phyloP scores from a whole-genome alignment of 164 flowering plant genomes.

The Liquidambar formosana region DNA sequence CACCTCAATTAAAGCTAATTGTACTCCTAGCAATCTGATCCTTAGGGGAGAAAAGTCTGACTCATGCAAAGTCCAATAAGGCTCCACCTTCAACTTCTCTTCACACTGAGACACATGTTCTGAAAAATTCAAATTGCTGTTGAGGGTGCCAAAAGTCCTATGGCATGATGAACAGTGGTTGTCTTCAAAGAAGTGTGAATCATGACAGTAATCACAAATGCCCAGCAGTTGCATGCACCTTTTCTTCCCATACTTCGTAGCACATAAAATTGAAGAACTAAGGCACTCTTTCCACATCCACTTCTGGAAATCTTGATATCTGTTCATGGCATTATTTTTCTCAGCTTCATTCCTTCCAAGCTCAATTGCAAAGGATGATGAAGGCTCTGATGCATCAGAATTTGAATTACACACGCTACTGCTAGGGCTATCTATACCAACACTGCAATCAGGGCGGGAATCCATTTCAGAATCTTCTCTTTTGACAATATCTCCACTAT shows the following conservation, averaged over 20 bases:
- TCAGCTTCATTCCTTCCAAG: conserved; percentile 53
- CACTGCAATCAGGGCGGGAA: conserved; percentile 26
- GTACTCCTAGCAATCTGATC: conserved; percentile 58
- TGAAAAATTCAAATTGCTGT: conserved; percentile 29
- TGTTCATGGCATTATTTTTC: conserved; percentile 38
- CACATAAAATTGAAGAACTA: conserved; percentile 48
- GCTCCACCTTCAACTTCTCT: conserved; percentile 27
- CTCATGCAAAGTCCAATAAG: conserved; percentile 10
- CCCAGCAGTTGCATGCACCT: conserved; percentile 47
- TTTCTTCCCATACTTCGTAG: conserved; percentile 63
- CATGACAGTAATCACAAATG: conserved; percentile 56
- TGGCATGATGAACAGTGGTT: conserved; percentile 66
- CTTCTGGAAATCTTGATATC: conserved; percentile 64
- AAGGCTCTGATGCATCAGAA: conserved; percentile 43
- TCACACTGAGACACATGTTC: conserved; percentile 52
- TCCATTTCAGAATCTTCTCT: conserved; percentile 31
- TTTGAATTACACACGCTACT: conserved; percentile 32
- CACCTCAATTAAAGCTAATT: conserved; percentile 71
- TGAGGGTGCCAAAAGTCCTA: conserved; percentile 27
- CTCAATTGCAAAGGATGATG: conserved; percentile 60
- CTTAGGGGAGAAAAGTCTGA: conserved; percentile 47
- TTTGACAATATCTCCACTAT: conserved; percentile 21
- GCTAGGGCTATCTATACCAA: conserved; percentile 45
- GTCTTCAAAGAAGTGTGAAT: conserved; percentile 42
- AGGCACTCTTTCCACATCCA: conserved; percentile 86